These are phyloP conservation scores for Alternaria longipes DNA, from an alignment of 2,329 filamentous ascomycete species.

Conservation along the genomic window DNA sequence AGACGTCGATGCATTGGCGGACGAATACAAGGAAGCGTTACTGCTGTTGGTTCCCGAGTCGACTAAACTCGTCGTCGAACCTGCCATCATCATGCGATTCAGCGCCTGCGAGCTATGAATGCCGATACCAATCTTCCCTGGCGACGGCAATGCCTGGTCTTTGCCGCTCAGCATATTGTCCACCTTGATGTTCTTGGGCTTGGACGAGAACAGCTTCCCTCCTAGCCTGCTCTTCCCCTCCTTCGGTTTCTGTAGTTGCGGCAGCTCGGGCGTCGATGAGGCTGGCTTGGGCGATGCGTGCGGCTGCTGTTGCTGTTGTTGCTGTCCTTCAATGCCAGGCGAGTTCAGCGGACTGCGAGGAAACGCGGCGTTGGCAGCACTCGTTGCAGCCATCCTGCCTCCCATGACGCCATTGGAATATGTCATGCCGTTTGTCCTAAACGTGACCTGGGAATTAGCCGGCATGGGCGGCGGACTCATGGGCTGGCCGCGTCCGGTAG, in stretches of 20 bases:
- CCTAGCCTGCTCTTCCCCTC: constrained; percentile 74
- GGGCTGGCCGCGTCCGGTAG: constrained; percentile 53
- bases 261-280: constrained; percentile 33
- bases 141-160: constrained; percentile 75
- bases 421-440: constrained; percentile 51
- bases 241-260: constrained; percentile 70
- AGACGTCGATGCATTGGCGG: constrained; percentile 78
- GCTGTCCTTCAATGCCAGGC: constrained; percentile 46
- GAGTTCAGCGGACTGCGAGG: constrained; percentile 66
- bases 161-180: constrained; percentile 68
- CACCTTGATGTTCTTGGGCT: constrained; percentile 77
- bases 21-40: constrained; percentile 72
- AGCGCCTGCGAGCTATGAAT: constrained; percentile 70
- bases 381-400: constrained; percentile 71
- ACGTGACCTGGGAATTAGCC: constrained; percentile 47
- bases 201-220: constrained; percentile 74
- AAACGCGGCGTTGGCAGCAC: constrained; percentile 78
- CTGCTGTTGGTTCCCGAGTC: constrained; percentile 66
- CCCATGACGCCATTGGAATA: constrained; percentile 71
- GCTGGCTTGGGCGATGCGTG: constrained; percentile 47
- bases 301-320: constrained; percentile 29
- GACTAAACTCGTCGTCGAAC: constrained; percentile 73
- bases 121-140: constrained; percentile 69
- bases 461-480: constrained; percentile 66
- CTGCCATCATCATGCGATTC: constrained; percentile 70